phyloP scores from a whole-genome alignment of 305 asterid genomes.

The Solanum aculeatissimum region DNA sequence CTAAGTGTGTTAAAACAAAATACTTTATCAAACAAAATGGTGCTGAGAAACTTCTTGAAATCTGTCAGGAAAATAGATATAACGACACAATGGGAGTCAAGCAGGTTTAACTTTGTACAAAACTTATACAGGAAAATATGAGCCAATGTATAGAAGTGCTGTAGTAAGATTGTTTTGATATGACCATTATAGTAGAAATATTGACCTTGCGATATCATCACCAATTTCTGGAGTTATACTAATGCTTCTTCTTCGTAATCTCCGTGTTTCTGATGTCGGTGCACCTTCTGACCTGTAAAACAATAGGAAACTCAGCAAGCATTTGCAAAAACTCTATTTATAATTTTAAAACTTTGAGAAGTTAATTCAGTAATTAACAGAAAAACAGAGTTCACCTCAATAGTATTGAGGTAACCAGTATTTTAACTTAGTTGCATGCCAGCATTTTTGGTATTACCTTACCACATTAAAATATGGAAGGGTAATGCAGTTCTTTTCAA shows the following conservation, averaged over 20 bases:
- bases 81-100: not conserved
- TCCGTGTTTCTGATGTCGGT: conserved; percentile 56
- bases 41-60: not conserved
- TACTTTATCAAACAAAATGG: not conserved
- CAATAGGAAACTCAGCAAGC: not conserved
- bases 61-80: not conserved
- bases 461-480: not conserved
- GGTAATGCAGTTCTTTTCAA: not conserved
- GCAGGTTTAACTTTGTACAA: not conserved
- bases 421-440: not conserved
- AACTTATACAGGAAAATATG: not conserved
- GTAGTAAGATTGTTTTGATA: not conserved
- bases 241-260: conserved; percentile 84
- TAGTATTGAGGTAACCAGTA: not conserved
- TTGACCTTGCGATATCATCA: conserved; percentile 96
- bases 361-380: not conserved
- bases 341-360: not conserved
- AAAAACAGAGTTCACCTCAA: not conserved
- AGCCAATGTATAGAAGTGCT: not conserved
- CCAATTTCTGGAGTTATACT: conserved; percentile 97
- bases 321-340: not conserved
- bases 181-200: conserved; percentile 4
- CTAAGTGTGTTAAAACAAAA: not conserved
- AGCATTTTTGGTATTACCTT: not conserved
- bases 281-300: conserved; percentile 88